Conservation (phyloP, 768 basidiomycete genomes). For the Pleurotus salmoneostramineus region DNA sequence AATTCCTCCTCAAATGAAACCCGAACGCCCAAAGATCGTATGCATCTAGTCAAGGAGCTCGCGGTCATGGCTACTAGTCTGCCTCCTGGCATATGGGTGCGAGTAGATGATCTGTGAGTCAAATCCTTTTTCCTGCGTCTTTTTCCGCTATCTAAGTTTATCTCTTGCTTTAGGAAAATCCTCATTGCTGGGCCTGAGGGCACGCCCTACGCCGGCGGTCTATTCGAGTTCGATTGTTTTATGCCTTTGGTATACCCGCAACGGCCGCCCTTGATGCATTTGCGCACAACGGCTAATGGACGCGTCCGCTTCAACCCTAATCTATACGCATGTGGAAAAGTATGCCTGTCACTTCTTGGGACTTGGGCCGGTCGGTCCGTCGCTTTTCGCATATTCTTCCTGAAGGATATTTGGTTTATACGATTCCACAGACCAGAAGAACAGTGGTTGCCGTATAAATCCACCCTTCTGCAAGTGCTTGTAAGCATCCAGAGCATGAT, state of each 20-base stretch:
- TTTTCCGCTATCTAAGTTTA: slow-evolving; percentile 8
- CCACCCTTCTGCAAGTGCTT: slow-evolving; percentile 53
- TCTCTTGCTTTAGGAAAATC: slow-evolving; percentile 33
- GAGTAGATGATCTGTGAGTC: slow-evolving; percentile 53
- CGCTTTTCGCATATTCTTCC: not conserved
- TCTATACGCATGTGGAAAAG: slow-evolving; percentile 44
- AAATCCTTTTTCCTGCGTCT: slow-evolving; percentile 2
- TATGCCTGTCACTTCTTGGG: slow-evolving; percentile 52
- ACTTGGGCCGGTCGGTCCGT: slow-evolving; percentile 51
- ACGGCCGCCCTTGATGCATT: slow-evolving; percentile 41
- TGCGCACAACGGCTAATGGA: slow-evolving; percentile 51
- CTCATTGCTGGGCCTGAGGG: slow-evolving; percentile 57
- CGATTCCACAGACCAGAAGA: slow-evolving; percentile 23
- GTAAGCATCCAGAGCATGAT: slow-evolving; percentile 61
- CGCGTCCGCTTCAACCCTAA: slow-evolving; percentile 55
- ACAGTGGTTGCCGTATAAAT: slow-evolving; percentile 42
- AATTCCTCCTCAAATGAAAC: slow-evolving; percentile 29
- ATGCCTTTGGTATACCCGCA: slow-evolving; percentile 49
- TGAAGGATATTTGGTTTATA: not conserved
- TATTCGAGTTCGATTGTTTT: slow-evolving; percentile 58
- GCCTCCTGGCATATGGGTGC: slow-evolving; percentile 54
- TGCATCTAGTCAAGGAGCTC: slow-evolving; percentile 55
- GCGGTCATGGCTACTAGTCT: slow-evolving; percentile 51
- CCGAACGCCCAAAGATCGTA: slow-evolving; percentile 39
- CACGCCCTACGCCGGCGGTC: slow-evolving; percentile 50